A percentile compares a stretch with the other conserved stretches of the same genome.
Conservation (phyloP, 2,329 filamentous ascomycete genomes). For the Alternaria sp. region DNA sequence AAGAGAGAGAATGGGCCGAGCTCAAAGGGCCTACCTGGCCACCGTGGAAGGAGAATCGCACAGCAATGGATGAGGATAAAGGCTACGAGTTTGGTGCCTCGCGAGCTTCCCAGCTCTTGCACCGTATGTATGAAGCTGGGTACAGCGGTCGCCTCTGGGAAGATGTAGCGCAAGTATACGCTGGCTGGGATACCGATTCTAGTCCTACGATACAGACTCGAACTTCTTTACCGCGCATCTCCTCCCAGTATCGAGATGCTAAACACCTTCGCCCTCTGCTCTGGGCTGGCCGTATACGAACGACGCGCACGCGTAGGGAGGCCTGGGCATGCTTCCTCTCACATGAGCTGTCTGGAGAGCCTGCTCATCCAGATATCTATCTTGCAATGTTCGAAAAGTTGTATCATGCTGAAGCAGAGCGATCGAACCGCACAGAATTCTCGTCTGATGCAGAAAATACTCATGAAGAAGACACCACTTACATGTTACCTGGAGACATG, state of each 20-base stretch:
- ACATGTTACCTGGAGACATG: slow-evolving; percentile 65
- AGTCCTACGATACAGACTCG: slow-evolving; percentile 69
- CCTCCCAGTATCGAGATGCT: slow-evolving; percentile 7
- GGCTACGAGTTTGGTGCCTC: slow-evolving; percentile 63
- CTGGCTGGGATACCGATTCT: slow-evolving; percentile 68
- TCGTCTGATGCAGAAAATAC: slow-evolving; percentile 8
- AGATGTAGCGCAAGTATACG: slow-evolving; percentile 58
- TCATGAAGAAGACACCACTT: slow-evolving; percentile 1
- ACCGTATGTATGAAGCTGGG: slow-evolving; percentile 65
- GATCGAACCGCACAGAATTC: slow-evolving; percentile 2
- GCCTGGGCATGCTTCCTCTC: slow-evolving; percentile 70
- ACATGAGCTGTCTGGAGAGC: slow-evolving; percentile 55
- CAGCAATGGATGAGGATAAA: slow-evolving; percentile 66
- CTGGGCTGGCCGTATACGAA: slow-evolving; percentile 65
- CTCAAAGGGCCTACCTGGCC: slow-evolving; percentile 69
- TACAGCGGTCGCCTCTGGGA: slow-evolving; percentile 62
- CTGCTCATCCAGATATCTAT: slow-evolving; percentile 54
- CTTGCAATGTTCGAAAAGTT: slow-evolving; percentile 66
- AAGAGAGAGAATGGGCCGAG: slow-evolving; percentile 64
- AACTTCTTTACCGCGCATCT: slow-evolving; percentile 45
- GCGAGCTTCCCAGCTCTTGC: slow-evolving; percentile 62
- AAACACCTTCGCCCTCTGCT: slow-evolving; percentile 38
- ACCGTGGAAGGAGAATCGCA: slow-evolving; percentile 68
- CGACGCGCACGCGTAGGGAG: slow-evolving; percentile 67
- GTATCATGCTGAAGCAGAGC: slow-evolving; percentile 41